Percentiles rank a stretch among this genome's conserved stretches.
phyloP scores from a whole-genome alignment of 495 filamentous ascomycete genomes.

The Bacidia rubella region DNA sequence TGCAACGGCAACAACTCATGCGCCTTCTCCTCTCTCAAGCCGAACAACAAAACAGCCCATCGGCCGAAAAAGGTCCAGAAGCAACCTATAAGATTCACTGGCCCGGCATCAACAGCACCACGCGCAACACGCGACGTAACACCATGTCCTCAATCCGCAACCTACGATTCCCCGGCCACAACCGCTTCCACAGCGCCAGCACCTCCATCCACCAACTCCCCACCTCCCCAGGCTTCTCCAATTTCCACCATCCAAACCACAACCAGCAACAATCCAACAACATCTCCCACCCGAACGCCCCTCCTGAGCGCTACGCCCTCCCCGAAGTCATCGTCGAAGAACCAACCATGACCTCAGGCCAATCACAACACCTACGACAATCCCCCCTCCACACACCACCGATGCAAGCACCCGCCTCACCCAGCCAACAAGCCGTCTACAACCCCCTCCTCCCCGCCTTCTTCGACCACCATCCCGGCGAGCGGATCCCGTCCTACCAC shows the following conservation, averaged over 20 bases:
- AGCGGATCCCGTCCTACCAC: constrained; percentile 4
- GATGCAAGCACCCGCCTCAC: not conserved
- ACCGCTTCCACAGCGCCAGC: constrained; percentile 1
- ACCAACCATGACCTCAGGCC: not conserved
- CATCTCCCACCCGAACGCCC: not conserved
- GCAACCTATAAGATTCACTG: constrained; percentile 12
- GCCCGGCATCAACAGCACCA: constrained; percentile 4
- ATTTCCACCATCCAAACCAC: constrained; percentile 5
- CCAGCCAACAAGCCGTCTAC: not conserved
- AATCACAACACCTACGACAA: not conserved
- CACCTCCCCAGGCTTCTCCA: constrained; percentile 1
- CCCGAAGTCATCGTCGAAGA: constrained; percentile 4
- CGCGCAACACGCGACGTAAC: constrained; percentile 3
- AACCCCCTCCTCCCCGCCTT: constrained; percentile 9
- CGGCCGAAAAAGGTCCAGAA: constrained; percentile 8
- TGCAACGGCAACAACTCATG: constrained; percentile 16
- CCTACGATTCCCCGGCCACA: constrained; percentile 1
- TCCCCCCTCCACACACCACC: not conserved
- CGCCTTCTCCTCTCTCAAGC: constrained; percentile 15
- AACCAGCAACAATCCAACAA: too few species aligned
- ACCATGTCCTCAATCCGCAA: constrained; percentile 9
- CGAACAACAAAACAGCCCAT: not conserved
- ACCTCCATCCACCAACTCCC: constrained; percentile 1
- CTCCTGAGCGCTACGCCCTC: too few species aligned
- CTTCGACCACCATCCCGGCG: constrained; percentile 7